Base-by-base conservation (phyloP, 2,329 filamentous ascomycete genomes). In the Lachnellula arida region DNA sequence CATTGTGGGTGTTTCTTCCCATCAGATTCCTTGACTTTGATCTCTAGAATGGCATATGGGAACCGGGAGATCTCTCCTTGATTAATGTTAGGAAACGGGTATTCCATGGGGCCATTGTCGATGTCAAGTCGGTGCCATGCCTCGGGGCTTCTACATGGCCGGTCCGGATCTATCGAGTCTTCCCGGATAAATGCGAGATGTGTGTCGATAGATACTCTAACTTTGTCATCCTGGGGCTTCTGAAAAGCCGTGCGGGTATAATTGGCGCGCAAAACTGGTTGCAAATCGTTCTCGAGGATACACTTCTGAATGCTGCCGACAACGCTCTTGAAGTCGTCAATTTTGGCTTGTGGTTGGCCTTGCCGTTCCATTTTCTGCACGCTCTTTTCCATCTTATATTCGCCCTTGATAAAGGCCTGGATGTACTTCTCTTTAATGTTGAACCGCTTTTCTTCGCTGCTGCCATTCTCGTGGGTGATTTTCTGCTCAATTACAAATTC, bases 231-330 rank as follows among this genome's bases (percentile, higher is more conserved):
- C 14, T 89, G 85, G 5, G 94, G 94, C 63, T 96, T 96, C 73
- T 99, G 94, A 76, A 97, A 99, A 1, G 94, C 94, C 1, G 91
- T 96, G 60, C 94, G 88, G 40, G 86, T 89, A 71, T 97, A 97
- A 74, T 96, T 96, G 60, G 94, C 94, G 50, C 94, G 85, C 52
- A 99, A 73, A 34, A 96, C 81, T 5, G 94, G 94, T 69, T 93
- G 84, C 15, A 99, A 78, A 54, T 88, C 81, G 67, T 89, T 84
- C 48, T 88, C 80, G 67, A 84, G 82, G 70, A 97, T 85, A 66
- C 96, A 93, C 1, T 79, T 76, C 70, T 96, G 91, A 42, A 97
- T 89, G 58, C 86, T 83, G 47, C 85, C 77, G 15, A 93, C 88
- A 2, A 88, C 87, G 37, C 78, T 77, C 71, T 87, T 87, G 68